A percentile compares a stretch with the other conserved stretches of the same genome.
Conservation (phyloP, 2,329 filamentous ascomycete genomes). For the Talaromyces sp. region DNA sequence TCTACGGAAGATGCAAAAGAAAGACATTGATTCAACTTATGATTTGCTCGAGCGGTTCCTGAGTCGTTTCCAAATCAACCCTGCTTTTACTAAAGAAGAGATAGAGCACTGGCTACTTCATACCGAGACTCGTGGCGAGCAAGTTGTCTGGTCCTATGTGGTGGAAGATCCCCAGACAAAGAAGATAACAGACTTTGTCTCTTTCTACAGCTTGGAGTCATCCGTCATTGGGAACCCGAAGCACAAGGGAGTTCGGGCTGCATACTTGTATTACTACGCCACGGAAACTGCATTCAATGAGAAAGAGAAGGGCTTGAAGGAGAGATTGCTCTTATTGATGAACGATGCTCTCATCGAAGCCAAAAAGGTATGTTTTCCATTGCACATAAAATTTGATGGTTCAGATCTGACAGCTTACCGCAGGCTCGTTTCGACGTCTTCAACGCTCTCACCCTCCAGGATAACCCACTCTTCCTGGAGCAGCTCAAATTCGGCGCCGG, state of each 20-base stretch:
- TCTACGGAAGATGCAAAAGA: constrained; percentile 70
- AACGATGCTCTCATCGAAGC: constrained; percentile 83
- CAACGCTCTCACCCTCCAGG: constrained; percentile 88
- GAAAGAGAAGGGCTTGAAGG: constrained; percentile 59
- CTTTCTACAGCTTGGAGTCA: constrained; percentile 92
- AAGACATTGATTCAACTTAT: constrained; percentile 71
- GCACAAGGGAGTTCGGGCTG: constrained; percentile 75
- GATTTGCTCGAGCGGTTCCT: constrained; percentile 72
- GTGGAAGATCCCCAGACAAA: constrained; percentile 67
- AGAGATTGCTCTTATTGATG: constrained; percentile 73
- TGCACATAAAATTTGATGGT: no score
- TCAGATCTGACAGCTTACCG: neutral
- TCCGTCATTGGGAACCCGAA: constrained; percentile 79
- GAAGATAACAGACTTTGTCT: constrained; percentile 93
- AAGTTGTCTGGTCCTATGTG: constrained; percentile 91
- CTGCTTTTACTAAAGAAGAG: constrained; percentile 73
- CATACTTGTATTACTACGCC: constrained; percentile 97
- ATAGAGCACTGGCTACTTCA: constrained; percentile 83
- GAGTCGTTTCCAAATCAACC: constrained; percentile 74
- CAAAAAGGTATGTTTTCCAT: constrained; percentile 56
- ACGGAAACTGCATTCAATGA: constrained; percentile 66
- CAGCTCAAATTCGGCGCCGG: constrained; percentile 92
- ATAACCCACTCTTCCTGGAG: constrained; percentile 89
- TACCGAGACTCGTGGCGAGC: constrained; percentile 62
- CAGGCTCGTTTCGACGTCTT: constrained; percentile 85